Evolutionary conservation across 2,329 filamentous ascomycete species (phyloP).

Genomic region (Fusarium albidum): DNA sequence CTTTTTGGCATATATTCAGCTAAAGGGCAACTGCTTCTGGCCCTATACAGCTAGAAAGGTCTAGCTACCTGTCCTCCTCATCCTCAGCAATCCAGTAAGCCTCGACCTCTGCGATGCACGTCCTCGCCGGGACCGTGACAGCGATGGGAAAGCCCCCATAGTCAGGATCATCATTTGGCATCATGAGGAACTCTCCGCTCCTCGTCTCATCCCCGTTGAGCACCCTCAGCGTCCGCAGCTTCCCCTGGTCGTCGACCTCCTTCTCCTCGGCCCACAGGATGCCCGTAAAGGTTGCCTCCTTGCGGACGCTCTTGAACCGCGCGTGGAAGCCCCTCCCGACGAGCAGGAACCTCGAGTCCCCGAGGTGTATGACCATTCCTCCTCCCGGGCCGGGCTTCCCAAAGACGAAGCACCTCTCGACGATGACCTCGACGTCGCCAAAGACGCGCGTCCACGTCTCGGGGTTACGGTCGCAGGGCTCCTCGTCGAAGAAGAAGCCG

Average conservation of each 20-base stretch:
- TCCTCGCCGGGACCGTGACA: slow-evolving; percentile 61
- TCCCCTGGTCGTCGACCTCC: slow-evolving; percentile 45
- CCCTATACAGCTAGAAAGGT: too few relatives aligned
- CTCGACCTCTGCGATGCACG: slow-evolving; percentile 54
- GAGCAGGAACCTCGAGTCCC: slow-evolving; percentile 45
- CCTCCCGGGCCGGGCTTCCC: slow-evolving; percentile 49
- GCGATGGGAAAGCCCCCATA: slow-evolving; percentile 65
- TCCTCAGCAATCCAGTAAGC: slow-evolving; percentile 46
- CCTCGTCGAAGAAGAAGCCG: slow-evolving; percentile 50
- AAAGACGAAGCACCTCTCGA: slow-evolving; percentile 52
- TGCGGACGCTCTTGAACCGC: slow-evolving; percentile 41
- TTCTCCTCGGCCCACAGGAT: slow-evolving; percentile 49
- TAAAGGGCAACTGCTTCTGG: too few relatives aligned
- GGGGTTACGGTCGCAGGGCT: slow-evolving; percentile 28
- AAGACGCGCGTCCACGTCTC: slow-evolving; percentile 42
- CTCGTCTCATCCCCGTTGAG: slow-evolving; percentile 53
- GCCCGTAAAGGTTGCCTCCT: slow-evolving; percentile 47
- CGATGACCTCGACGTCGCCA: slow-evolving; percentile 45
- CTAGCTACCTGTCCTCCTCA: slow-evolving; percentile 38
- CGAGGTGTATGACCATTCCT: slow-evolving; percentile 50
- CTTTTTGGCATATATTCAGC: too few relatives aligned
- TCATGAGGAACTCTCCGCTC: slow-evolving; percentile 57
- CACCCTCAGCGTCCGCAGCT: slow-evolving; percentile 43
- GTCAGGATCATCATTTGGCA: slow-evolving; percentile 64
- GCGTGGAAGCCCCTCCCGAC: slow-evolving; percentile 51